Evolutionary conservation across 371 early-diverging fungal genomes (phyloP).

Genomic region (Lichtheimia corymbifera): DNA sequence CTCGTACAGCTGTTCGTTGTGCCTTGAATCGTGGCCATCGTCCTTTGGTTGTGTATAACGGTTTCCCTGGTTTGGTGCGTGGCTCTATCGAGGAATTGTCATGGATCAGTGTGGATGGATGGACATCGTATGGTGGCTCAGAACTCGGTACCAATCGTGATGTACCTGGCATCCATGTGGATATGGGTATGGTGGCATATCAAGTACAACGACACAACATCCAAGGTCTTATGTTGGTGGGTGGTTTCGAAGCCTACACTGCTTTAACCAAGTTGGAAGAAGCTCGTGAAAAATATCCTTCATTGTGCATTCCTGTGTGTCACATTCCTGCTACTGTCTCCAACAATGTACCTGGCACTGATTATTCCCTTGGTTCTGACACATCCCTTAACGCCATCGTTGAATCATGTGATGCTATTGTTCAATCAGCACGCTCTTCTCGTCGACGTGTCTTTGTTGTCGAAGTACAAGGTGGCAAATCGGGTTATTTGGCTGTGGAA

Average conservation of each 20-base stretch:
- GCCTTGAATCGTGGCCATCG: constrained; percentile 85
- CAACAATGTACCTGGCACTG: constrained; percentile 99
- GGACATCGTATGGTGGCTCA: constrained; percentile 93
- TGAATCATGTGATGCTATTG: constrained; percentile 91
- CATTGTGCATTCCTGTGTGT: constrained; percentile 92
- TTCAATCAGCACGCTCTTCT: constrained; percentile 88
- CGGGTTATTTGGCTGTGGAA: constrained; percentile 94
- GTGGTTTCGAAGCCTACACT: constrained; percentile 95
- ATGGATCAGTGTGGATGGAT: constrained; percentile 89
- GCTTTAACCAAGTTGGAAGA: constrained; percentile 73
- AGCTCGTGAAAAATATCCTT: constrained; percentile 76
- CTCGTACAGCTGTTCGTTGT: constrained; percentile 87
- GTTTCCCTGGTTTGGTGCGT: constrained; percentile 92
- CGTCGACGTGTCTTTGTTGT: constrained; percentile 96
- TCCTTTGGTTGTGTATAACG: constrained; percentile 88
- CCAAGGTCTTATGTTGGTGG: constrained; percentile 89
- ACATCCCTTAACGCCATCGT: constrained; percentile 98
- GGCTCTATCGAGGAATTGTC: constrained; percentile 75
- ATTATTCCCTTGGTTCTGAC: constrained; percentile 95
- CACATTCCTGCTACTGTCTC: constrained; percentile 96
- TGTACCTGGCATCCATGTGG: constrained; percentile 73
- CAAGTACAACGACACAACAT: constrained; percentile 90
- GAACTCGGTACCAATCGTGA: constrained; percentile 94
- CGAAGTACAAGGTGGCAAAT: constrained; percentile 97
- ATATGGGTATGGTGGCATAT: constrained; percentile 87